Conservation (phyloP, 1,284 basidiomycete genomes). For the Naganishia cerealis region DNA sequence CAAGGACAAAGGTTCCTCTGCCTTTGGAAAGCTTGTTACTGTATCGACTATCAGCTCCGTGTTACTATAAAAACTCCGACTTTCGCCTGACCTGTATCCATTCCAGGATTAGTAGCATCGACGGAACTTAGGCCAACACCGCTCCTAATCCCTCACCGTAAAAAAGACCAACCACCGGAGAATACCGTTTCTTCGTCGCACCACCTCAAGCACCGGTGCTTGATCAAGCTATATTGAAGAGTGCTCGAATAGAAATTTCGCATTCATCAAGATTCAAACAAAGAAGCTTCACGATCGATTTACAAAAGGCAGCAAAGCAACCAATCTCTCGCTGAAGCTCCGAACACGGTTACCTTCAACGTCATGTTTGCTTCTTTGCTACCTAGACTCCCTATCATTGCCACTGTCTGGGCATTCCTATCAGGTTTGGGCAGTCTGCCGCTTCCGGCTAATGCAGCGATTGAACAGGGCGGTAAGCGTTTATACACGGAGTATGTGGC, state of each 20-base stretch:
- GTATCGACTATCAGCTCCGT: conserved; percentile 2
- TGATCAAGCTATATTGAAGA: neutral
- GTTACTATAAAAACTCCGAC: neutral
- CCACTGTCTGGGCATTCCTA: conserved; percentile 13
- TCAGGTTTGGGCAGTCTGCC: conserved; percentile 9
- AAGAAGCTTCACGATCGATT: neutral
- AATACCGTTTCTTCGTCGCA: neutral
- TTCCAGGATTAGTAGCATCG: conserved; percentile 1
- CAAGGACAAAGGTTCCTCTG: conserved; percentile 1
- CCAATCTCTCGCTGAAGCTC: neutral
- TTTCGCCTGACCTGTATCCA: neutral
- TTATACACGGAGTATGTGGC: conserved; percentile 80
- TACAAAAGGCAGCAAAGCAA: neutral
- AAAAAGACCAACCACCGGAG: neutral
- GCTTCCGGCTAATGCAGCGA: neutral
- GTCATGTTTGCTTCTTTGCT: neutral
- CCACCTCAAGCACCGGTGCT: neutral
- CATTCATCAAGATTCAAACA: neutral
- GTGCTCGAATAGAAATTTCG: neutral
- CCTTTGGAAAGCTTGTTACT: neutral
- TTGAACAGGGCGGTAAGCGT: conserved; percentile 23
- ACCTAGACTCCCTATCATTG: conserved; percentile 1
- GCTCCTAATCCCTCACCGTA: neutral
- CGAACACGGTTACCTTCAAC: neutral
- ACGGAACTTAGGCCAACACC: neutral